These are phyloP conservation scores for Schwanniomyces occidentalis DNA, from an alignment of 805 yeast genomes.

Conservation along the genomic window DNA sequence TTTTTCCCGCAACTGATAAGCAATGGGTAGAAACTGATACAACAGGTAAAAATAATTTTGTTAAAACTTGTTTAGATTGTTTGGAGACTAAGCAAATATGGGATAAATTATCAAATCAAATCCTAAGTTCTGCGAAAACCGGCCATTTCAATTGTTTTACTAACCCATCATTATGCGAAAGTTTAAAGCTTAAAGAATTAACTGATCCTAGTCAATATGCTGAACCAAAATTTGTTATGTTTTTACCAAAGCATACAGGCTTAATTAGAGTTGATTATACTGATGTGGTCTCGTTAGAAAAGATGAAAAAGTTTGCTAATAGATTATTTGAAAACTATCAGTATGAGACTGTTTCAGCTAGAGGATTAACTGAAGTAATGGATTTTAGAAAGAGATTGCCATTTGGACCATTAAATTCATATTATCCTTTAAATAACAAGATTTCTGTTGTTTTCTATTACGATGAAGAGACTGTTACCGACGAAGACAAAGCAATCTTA, in stretches of 20 bases:
- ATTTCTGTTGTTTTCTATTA: constrained; percentile 56
- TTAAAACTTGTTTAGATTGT: constrained; percentile 47
- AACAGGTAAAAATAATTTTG: constrained; percentile 35
- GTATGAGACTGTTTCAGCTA: constrained; percentile 32
- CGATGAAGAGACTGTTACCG: constrained; percentile 49
- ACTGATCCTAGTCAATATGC: constrained; percentile 12
- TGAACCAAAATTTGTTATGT: constrained; percentile 46
- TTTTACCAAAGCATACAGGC: constrained; percentile 52
- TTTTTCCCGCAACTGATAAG: constrained; percentile 60
- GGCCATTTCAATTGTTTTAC: constrained; percentile 64
- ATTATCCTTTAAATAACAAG: constrained; percentile 40
- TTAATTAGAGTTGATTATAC: constrained; percentile 50
- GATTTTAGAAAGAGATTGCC: constrained; percentile 30
- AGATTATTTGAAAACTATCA: constrained; percentile 49
- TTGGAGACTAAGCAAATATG: constrained; percentile 53
- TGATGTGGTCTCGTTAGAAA: constrained; percentile 29
- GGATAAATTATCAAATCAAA: constrained; percentile 55
- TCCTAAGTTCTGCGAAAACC: constrained; percentile 37
- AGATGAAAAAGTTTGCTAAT: constrained; percentile 44
- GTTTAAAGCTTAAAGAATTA: constrained; percentile 46
- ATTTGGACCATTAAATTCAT: constrained; percentile 27
- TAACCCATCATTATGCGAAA: constrained; percentile 50
- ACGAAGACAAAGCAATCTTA: constrained; percentile 64
- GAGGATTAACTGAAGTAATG: constrained; percentile 30
- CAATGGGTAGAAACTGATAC: constrained; percentile 34